Base-by-base conservation (phyloP, 306 rosid genomes). In the Casuarina cunninghamiana region DNA sequence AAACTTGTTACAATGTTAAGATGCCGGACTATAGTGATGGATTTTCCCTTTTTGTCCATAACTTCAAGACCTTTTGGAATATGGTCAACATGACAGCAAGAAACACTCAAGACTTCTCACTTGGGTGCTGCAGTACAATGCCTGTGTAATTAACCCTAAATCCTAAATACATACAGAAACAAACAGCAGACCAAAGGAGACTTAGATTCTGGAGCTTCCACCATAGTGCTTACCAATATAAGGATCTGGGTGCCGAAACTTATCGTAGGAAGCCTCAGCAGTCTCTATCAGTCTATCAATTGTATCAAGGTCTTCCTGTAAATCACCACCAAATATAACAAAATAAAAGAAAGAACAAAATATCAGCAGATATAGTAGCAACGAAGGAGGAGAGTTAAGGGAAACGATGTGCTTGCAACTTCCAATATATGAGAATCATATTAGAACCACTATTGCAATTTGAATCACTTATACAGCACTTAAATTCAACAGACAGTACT, bases 161-260 rank as follows among this genome's bases (percentile, higher is more conserved):
- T 16, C 9, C 39, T 35, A 12, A 10, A 8, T n/a, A 38, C 39
- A 38, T 10, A 32, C 21, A 67, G 17, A 12, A 42, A 68, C 53
- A 10, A 44, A 16, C 37, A 35, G 43, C 45, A 13, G 8, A 35
- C 58, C 43, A 76, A 55, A 69, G 48, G 15, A 53, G 43, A 72
- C 15, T 68, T 48, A 10, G 10, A 9, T 41, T 46, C 45, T 38
- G 32, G 68, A 69, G 50, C 49, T 55, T 67, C 44, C 39, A 21
- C 38, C 4, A 75, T 32, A 55, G 35, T 48, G 58, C 75, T 74
- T 88, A 94, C 98, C 98, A 9, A 94, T 87, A 78, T 94, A 94
- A 72, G 98, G 98, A 80, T 94, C 98, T 67, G 98, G 98, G 81
- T 94, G 98, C 63, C 98, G 90, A 90, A 91, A 94, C 87, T 92